Evolutionary conservation across 2,329 filamentous ascomycete species (phyloP).

Genomic region (Verruconis gallopava): DNA sequence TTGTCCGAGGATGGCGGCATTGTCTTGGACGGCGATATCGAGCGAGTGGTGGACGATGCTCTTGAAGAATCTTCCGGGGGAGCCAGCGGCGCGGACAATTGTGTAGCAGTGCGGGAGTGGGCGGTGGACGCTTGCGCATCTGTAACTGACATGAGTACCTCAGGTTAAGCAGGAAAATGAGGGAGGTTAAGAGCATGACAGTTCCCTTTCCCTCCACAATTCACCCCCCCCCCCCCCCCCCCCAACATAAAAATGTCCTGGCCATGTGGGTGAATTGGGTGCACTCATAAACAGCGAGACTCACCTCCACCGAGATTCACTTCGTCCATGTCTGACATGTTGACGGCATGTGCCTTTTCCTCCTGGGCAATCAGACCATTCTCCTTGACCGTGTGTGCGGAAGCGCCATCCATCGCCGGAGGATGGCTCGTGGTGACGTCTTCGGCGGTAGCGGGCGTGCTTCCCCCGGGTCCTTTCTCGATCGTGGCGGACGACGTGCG

Average conservation of each 20-base stretch:
- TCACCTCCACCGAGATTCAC: conserved; percentile 12
- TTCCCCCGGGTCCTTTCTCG: conserved; percentile 35
- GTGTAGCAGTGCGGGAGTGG: conserved; percentile 4
- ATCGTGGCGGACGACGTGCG: conserved; percentile 32
- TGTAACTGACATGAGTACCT: neutral
- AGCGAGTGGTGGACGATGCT: conserved; percentile 22
- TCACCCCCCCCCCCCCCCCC: neutral
- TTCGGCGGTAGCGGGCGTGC: conserved; percentile 31
- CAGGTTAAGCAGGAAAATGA: too few relatives aligned
- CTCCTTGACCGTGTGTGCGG: neutral
- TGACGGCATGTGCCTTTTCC: conserved; percentile 4
- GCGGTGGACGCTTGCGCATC: neutral
- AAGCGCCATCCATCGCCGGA: conserved; percentile 1
- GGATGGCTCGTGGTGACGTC: neutral
- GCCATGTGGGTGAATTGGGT: too few relatives aligned
- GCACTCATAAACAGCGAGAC: neutral
- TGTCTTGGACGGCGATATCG: neutral
- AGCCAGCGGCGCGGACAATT: conserved; percentile 16
- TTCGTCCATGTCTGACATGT: conserved; percentile 9
- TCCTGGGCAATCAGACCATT: neutral
- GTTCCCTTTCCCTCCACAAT: too few relatives aligned
- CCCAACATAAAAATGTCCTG: too few relatives aligned
- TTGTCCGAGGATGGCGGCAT: conserved; percentile 15
- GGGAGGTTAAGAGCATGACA: too few relatives aligned
- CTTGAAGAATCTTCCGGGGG: conserved; percentile 22